Base-by-base conservation (phyloP, 495 filamentous ascomycete species). In the Bathelium albidoporum region DNA sequence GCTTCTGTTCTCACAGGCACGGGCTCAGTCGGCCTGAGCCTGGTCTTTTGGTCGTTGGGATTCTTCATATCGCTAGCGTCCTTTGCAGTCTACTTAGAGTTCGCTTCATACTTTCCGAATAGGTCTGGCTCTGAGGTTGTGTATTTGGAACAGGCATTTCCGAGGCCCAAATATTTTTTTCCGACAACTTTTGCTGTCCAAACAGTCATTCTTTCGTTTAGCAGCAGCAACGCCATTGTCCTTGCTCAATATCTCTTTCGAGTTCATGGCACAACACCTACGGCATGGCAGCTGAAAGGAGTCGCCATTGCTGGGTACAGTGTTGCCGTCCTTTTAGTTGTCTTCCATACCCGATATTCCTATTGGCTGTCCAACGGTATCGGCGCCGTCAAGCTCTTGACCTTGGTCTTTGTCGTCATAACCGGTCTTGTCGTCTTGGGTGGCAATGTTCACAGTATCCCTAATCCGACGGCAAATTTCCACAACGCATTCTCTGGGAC, bases 131-230 rank as follows among this genome's bases (percentile, higher is more conserved):
- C 82, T 0, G 82, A 88, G 64, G 83, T 85, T 9, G 83, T 85
- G 2, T 88, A 86, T 62, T 77, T 87, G 1, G 85, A 88, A 68
- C 85, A 87, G 67, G 80, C 82, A 2, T 88, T 79, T 65, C 85
- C 83, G 0, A 73, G 82, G 26, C 85, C 85, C 2, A 79, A 75
- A 52, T 85, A 83, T 64, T 77, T 88, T 53, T 81, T 87, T 34
- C 83, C 84, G 0, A 81, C 81, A 0, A 73, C 83, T 1, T 87
- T 85, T 67, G 84, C 84, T 1, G 77, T 85, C 39, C 80, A 83
- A 65, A 74, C 79, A 0, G 81, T 87, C 1, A 60, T 83, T 1
- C 75, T 88, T 10, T 85, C 84, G 0, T 87, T 87, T 63, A 81
- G 78, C 60, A 84, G 82, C 64, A 83, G 81, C 64, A 87, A 87